These are phyloP conservation scores for Chlorella sp. DNA, from an alignment of 139 green algal genomes.

Conservation along the genomic window DNA sequence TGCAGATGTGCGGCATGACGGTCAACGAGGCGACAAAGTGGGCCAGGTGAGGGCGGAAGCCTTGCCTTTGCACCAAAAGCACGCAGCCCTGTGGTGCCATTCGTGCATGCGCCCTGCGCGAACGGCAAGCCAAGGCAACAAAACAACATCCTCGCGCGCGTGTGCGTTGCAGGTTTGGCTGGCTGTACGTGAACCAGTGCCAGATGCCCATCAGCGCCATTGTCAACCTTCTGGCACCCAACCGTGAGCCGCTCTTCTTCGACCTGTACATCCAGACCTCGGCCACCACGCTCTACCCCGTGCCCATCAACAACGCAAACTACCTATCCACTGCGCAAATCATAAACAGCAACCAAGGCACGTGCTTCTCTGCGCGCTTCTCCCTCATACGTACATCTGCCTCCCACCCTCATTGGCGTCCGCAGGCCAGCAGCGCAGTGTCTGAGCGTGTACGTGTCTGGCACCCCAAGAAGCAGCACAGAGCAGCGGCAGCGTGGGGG, in stretches of 20 bases:
- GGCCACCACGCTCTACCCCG: constrained; percentile 31
- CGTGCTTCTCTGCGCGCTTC: background rate
- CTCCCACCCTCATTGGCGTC: background rate
- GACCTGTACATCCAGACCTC: constrained; percentile 31
- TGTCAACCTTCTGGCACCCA: constrained; percentile 6
- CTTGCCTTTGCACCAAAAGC: background rate
- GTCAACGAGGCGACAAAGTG: constrained; percentile 25
- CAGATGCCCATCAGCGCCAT: constrained; percentile 24
- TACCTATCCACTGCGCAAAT: constrained; percentile 9
- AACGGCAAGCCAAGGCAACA: too few species aligned
- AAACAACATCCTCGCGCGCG: too few species aligned
- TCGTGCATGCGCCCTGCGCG: too few species aligned
- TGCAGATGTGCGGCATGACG: constrained; percentile 41
- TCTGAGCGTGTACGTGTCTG: background rate
- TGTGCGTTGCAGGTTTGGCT: constrained; percentile 36
- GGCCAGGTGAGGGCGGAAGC: constrained; percentile 32
- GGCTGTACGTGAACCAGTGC: constrained; percentile 37
- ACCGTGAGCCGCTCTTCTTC: constrained; percentile 20
- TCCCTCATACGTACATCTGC: background rate
- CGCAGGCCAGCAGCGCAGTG: background rate
- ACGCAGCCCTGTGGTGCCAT: too few species aligned
- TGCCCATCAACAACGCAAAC: constrained; percentile 43
- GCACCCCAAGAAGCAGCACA: too few species aligned
- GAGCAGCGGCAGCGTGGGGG: too few species aligned
- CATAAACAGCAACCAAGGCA: background rate